These are phyloP conservation scores for Neofusicoccum sp. DNA, from an alignment of 2,329 filamentous ascomycete genomes.

Conservation along the genomic window DNA sequence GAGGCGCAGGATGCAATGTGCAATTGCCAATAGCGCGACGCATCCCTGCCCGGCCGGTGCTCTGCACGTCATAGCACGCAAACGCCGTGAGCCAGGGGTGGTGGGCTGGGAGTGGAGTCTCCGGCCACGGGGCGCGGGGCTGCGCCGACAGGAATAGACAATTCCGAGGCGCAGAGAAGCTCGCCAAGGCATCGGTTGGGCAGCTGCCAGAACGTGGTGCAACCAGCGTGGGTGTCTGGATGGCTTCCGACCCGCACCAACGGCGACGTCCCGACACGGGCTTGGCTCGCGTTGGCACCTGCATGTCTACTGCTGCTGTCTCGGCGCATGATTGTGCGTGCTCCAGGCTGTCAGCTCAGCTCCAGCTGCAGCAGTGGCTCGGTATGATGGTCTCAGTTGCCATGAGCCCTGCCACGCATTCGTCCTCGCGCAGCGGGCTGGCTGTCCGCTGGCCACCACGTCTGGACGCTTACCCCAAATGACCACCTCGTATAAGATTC, in stretches of 20 bases:
- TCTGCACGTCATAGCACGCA: slow-evolving; percentile 15
- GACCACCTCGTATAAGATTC: slow-evolving; percentile 5
- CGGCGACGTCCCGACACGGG: not conserved
- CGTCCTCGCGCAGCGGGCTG: not conserved
- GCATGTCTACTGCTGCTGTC: not conserved
- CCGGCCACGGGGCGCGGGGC: not conserved
- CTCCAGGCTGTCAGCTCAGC: not conserved
- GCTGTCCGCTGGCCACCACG: not conserved
- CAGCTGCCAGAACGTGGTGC: slow-evolving; percentile 11
- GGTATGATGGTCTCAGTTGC: not conserved
- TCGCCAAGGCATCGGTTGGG: slow-evolving; percentile 6
- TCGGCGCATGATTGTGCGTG: slow-evolving; percentile 12
- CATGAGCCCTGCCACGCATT: not conserved
- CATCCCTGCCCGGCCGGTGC: not conserved
- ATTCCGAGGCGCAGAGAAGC: slow-evolving; percentile 1
- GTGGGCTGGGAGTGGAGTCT: not conserved
- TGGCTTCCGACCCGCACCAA: slow-evolving; percentile 14
- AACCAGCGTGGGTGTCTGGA: not conserved
- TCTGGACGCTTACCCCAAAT: not conserved
- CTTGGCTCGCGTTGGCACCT: slow-evolving; percentile 1
- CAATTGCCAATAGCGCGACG: slow-evolving; percentile 9
- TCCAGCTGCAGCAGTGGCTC: slow-evolving; percentile 4
- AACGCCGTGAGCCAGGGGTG: not conserved
- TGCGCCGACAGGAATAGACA: not conserved
- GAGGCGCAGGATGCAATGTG: slow-evolving; percentile 8